Conservation (phyloP, 2,329 filamentous ascomycete genomes). For the Xylaria arbuscula region DNA sequence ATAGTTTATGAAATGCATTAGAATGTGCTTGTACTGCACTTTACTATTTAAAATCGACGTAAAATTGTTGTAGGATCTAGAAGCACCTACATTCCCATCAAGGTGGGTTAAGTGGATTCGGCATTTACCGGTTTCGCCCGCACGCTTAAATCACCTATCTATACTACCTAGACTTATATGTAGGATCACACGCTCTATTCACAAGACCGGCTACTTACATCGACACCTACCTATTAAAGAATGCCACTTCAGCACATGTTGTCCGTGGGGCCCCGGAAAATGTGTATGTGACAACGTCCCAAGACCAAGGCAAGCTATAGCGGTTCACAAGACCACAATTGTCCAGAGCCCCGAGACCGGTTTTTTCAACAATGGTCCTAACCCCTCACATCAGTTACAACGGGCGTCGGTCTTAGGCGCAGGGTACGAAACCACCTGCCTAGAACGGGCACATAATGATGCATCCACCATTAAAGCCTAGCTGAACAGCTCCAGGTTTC, state of each 20-base stretch:
- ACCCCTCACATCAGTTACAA: background rate
- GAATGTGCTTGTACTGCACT: too few relatives aligned
- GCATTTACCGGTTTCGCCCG: background rate
- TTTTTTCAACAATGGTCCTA: background rate
- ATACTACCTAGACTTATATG: background rate
- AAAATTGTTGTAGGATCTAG: background rate
- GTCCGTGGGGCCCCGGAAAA: background rate
- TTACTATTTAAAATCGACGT: too few relatives aligned
- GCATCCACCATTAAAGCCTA: background rate
- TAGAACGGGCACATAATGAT: slow-evolving; percentile 13
- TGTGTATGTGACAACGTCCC: background rate
- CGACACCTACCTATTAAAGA: background rate
- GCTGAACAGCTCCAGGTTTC: background rate
- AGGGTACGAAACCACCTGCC: background rate
- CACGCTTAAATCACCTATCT: background rate
- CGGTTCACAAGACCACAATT: background rate
- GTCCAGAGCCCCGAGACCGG: background rate
- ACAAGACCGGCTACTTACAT: background rate
- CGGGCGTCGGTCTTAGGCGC: background rate
- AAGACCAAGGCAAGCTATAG: background rate
- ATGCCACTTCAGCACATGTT: background rate
- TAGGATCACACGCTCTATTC: background rate
- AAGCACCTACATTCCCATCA: background rate
- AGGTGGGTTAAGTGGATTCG: background rate
- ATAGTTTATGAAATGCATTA: too few relatives aligned